Evolutionary conservation across 768 basidiomycete species (phyloP).

Genomic region (Boletus rubroflammeus): DNA sequence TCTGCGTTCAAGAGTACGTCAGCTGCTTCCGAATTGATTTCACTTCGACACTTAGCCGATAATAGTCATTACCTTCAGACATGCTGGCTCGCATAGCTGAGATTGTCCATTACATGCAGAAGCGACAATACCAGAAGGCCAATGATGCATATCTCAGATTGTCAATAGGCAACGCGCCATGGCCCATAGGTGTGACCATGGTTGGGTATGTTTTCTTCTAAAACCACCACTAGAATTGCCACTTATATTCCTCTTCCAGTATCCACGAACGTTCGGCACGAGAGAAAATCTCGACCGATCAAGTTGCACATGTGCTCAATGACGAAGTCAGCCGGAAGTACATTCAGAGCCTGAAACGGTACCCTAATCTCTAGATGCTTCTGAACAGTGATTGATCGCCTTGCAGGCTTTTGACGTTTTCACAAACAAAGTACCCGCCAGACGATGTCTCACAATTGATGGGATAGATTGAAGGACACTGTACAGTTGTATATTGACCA

Average conservation of each 20-base stretch:
- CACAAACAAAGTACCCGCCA: constrained; percentile 95
- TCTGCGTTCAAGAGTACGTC: constrained; percentile 80
- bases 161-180: constrained; percentile 97
- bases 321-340: constrained; percentile 99
- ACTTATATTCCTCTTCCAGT: constrained; percentile 37
- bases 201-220: constrained; percentile 67
- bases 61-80: constrained; percentile 73
- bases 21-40: background rate
- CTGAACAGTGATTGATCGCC: constrained; percentile 4
- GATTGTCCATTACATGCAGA: constrained; percentile 96
- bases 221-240: background rate
- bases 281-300: constrained; percentile 96
- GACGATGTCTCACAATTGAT: constrained; percentile 89
- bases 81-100: constrained; percentile 85
- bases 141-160: constrained; percentile 97
- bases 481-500: background rate
- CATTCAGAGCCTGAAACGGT: constrained; percentile 96
- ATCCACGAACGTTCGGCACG: constrained; percentile 98
- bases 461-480: constrained; percentile 49
- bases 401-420: constrained; percentile 83
- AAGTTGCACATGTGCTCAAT: constrained; percentile 97
- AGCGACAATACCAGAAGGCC: constrained; percentile 89
- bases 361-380: constrained; percentile 11
- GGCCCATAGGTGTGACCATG: constrained; percentile 99
- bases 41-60: constrained; percentile 8